Base-by-base conservation (phyloP, 208 protist genomes). In the Acanthamoeba castellanii region DNA sequence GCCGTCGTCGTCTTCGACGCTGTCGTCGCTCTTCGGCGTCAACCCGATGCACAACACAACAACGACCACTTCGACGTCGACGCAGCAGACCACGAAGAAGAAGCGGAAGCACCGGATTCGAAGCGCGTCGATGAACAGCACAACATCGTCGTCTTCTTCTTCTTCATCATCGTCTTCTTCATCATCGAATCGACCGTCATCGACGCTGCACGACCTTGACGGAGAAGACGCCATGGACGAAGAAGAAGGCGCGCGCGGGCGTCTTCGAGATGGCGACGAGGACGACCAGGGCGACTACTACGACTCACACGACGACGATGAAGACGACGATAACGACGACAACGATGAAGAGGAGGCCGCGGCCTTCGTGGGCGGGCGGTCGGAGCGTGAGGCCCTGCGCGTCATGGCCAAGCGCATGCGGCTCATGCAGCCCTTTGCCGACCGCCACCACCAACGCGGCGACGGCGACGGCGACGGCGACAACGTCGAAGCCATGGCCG, bases 321-420 rank as follows among this genome's bases (percentile, higher is more conserved):
- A 87, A 0, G 9, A 13, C 4, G n/a, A 66, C 8, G 52, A 66
- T 6, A 30, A 64, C 7, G 81, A 66, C n/a, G n/a, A 88, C 45
- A n/a, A 88, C 7, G 81, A 88, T 0, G 81, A 66, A 16, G 81
- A 64, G 1, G 81, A 87, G 47, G 78, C 55, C 66, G 27, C 22
- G 66, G 30, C 66, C 1, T 0, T 0, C 66, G 7, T 37, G 27
- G 61, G 61, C n/a, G 18, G 22, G 37, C 45, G 81, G 14, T 34
- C 81, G 27, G 87, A 92, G 13, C 32, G 87, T 5, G 87, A 70
- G 25, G 61, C 20, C 14, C 87, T 92, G 32, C 7, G 47, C 8
- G 87, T 50, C 18, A 61, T 92, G 61, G 55, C 55, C n/a, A 92
- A 92, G 64, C 87, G 87, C 20, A 92, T 92, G 87, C 87, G 87